Evolutionary conservation across 805 yeast species (phyloP), one percentile per base, ranked within the genome.

Genomic region (Sugiyamaella floridensis): DNA sequence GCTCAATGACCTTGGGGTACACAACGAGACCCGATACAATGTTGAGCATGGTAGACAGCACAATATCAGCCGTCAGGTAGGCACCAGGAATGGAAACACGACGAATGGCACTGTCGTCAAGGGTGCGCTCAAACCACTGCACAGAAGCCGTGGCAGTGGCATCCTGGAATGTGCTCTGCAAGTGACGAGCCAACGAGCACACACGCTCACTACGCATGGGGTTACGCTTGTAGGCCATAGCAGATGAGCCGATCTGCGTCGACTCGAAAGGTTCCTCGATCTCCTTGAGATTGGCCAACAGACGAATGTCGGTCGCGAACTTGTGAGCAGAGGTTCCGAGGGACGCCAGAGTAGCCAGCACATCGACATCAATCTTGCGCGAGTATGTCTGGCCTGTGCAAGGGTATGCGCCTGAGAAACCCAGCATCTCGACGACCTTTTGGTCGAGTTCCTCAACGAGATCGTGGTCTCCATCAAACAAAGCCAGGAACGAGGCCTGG

Each of bases 171-270:
- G 89, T 76, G 15, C 96, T 85, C 59, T 96, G 96, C 72, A 93
- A 72, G 71, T 92, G 98, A 76, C 99, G 87, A 18, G 98, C 82
- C 60, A 93, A 79, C n/a, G 99, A 93, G 76, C 99, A 93, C 55
- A 93, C 97, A 72, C 99, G 83, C 77, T 93, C 99, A 68, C 92
- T 85, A 77, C 99, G 86, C 99, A 93, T 93, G 72, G 99, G 99
- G 76, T 93, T 93, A 76, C 99, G 85, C 81, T 93, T 93, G 78
- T 93, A 93, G 29, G 99, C 99, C 99, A 93, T 93, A 43, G 99
- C 99, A 52, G 89, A 80, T 11, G 97, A 89, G 43, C 99, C 99
- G 67, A 93, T 93, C 78, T 93, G 99, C n/a, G 90, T 82, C 75
- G 87, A 88, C 77, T 93, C 99, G 68, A 93, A 93, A 28, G 99